Conservation (phyloP, 1,139 yeast species). For the Magnusiomyces tetraspermus region DNA sequence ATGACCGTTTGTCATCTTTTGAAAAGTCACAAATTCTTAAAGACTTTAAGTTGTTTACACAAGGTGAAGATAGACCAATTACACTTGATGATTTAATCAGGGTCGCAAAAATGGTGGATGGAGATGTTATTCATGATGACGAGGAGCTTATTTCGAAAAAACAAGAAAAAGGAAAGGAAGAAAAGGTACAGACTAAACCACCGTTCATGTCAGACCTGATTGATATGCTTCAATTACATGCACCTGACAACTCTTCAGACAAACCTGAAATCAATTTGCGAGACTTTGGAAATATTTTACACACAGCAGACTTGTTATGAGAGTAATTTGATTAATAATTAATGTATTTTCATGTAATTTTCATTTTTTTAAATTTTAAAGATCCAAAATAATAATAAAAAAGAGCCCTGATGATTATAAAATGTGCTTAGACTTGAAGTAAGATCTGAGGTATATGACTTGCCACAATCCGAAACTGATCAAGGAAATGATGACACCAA, state of each 20-base stretch:
- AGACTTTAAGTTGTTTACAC: constrained; percentile 11
- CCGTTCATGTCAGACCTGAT: constrained; percentile 3
- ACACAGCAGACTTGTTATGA: constrained; percentile 1
- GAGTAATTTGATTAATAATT: too few species aligned
- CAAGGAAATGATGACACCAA: constrained; percentile 56
- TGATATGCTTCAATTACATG: constrained; percentile 8
- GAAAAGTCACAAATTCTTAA: neutral
- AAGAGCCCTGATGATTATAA: constrained; percentile 37
- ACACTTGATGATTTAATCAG: constrained; percentile 9
- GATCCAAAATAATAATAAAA: constrained; percentile 8
- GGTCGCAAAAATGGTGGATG: constrained; percentile 1
- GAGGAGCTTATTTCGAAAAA: neutral
- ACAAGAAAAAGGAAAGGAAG: neutral
- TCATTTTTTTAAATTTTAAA: neutral
- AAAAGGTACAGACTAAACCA: neutral
- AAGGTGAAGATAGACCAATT: constrained; percentile 11
- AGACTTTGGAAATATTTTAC: constrained; percentile 11
- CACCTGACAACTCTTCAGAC: neutral
- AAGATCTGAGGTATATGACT: constrained; percentile 79
- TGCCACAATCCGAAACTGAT: constrained; percentile 85
- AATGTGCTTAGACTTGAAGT: constrained; percentile 90
- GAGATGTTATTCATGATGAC: neutral
- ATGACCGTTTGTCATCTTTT: neutral
- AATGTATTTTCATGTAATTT: neutral
- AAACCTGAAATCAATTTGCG: constrained; percentile 3